Evolutionary conservation across 495 filamentous ascomycete genomes (phyloP), one percentile per base, ranked within the genome.

Genomic region (Chlorociboria aeruginascens): DNA sequence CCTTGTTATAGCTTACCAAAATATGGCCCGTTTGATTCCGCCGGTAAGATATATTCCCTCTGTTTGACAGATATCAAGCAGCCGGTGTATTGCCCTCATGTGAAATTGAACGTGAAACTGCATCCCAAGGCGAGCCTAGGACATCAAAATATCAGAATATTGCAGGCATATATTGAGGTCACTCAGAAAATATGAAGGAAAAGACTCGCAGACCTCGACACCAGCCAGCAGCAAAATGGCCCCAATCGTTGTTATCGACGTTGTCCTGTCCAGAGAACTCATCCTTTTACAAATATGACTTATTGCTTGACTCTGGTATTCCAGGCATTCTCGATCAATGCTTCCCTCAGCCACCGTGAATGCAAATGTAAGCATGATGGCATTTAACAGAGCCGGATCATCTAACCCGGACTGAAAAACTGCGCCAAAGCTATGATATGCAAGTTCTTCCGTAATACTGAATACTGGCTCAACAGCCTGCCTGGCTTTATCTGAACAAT

Each of bases 1-100:
- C 8, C 35, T 37, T 38, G 3, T 50, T 38, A 6, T 50, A 10
- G 29, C 62, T 52, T 25, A 67, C 65, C 65, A 67, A 46, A 67
- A 67, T 16, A 67, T 63, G 39, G 65, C 65, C 39, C 65, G 62
- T 41, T 67, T 65, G 39, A 67, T 67, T 3, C 62, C 61, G 32
- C 58, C 58, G 32, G 48, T 64, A 3, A 67, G 40, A 54, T 60
- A 57, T 2, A 64, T 40, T 35, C 54, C 51, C 29, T 59, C 45
- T 35, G 28, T 32, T n/a, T 40, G 31, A 33, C 49, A 46, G 8
- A 48, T 8, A 3, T 40, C 33, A 30, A 67, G 60, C 25, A 67
- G 58, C 37, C 60, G 55, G 4, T 54, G 46, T 45, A 67, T 58
- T 49, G 61, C 65, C 0, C 54, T 54, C 63, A 67, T 63, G 32